A percentile compares a stretch with the other conserved stretches of the same genome.
Evolutionary conservation across 1,139 yeast species (phyloP).

Genomic region (Eremothecium gossypii): DNA sequence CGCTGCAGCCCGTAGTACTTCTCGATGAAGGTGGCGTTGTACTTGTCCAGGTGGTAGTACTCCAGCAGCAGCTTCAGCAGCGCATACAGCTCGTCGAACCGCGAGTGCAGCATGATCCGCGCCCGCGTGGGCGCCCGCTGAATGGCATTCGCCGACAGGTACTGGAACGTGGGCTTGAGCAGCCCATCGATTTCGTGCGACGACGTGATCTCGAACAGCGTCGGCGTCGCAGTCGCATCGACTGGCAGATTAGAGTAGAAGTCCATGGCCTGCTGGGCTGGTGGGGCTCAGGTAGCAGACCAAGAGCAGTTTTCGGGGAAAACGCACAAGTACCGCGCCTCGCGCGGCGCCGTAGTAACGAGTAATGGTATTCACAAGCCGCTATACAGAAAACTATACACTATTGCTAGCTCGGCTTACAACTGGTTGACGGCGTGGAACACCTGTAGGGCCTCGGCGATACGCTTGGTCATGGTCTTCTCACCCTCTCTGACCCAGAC

Average conservation of each 20-base stretch:
- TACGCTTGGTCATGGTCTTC: slow-evolving; percentile 90
- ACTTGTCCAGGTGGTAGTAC: slow-evolving; percentile 56
- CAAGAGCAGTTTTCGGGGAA: no score
- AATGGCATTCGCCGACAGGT: slow-evolving; percentile 53
- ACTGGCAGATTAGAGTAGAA: slow-evolving; percentile 27
- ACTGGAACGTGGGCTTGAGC: slow-evolving; percentile 75
- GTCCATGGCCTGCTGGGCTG: slow-evolving; percentile 19
- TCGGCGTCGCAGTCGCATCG: slow-evolving; percentile 17
- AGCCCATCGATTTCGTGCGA: slow-evolving; percentile 70
- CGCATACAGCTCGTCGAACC: slow-evolving; percentile 2
- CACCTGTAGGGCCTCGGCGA: slow-evolving; percentile 70
- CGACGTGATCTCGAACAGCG: slow-evolving; percentile 45
- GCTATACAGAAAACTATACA: neutral
- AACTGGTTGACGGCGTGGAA: slow-evolving; percentile 74
- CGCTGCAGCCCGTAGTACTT: slow-evolving; percentile 86
- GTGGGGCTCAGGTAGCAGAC: no score
- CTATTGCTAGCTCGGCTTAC: slow-evolving; percentile 26
- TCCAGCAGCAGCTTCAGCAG: slow-evolving; percentile 60
- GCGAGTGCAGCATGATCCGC: slow-evolving; percentile 1
- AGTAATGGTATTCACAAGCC: neutral
- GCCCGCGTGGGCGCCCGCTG: neutral
- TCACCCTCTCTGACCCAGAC: slow-evolving; percentile 99
- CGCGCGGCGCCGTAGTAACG: neutral
- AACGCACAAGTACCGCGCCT: no score
- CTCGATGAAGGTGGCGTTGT: slow-evolving; percentile 88